Conservation (phyloP, 345 rosid species). For the Acer campestre region DNA sequence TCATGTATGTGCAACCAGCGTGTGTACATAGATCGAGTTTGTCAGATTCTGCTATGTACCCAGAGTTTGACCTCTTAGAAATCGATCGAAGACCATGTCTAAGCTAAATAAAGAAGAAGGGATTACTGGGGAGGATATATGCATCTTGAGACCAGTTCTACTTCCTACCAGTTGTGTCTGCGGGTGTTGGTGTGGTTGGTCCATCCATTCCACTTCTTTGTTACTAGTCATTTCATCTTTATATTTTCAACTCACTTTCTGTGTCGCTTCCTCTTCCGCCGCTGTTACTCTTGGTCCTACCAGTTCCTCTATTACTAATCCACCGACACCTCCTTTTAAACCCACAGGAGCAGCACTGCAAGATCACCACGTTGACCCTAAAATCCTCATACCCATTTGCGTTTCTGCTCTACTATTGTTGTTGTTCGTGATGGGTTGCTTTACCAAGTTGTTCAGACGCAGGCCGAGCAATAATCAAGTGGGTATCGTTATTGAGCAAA, state of each 20-base stretch:
- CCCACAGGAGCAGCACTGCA: neutral
- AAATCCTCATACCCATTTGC: neutral
- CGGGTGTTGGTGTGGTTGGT: constrained; percentile 15
- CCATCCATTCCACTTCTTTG: constrained; percentile 19
- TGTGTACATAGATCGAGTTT: neutral
- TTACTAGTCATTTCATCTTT: constrained; percentile 1
- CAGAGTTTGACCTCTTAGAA: neutral
- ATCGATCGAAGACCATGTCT: neutral
- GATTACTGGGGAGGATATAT: neutral
- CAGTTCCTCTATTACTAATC: constrained; percentile 13
- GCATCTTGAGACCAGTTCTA: neutral
- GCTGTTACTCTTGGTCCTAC: constrained; percentile 20
- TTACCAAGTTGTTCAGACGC: constrained; percentile 33
- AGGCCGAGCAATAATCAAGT: neutral
- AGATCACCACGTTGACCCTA: constrained; percentile 10
- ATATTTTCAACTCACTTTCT: constrained; percentile 29
- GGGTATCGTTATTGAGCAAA: constrained; percentile 12
- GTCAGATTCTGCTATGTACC: constrained; percentile 8
- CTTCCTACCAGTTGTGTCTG: constrained; percentile 26
- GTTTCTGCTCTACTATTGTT: constrained; percentile 21
- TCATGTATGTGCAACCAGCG: too few species aligned
- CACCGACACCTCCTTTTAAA: constrained; percentile 35
- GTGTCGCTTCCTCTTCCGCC: constrained; percentile 26
- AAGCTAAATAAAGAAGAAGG: neutral
- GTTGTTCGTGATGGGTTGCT: constrained; percentile 44